phyloP scores from a whole-genome alignment of 2,329 filamentous ascomycete genomes.

The Colletotrichum paranaense region DNA sequence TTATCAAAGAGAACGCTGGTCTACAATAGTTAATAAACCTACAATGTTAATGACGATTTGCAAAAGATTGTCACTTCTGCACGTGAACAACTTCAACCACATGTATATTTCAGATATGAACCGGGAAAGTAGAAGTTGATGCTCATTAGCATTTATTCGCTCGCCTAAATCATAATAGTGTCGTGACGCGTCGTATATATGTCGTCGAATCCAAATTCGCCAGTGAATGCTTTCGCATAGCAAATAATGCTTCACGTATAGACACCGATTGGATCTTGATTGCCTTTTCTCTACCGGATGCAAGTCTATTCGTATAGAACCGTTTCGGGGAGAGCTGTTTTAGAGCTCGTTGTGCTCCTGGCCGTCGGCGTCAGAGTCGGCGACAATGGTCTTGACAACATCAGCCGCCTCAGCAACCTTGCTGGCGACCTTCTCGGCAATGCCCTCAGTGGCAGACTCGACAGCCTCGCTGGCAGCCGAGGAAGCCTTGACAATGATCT shows the following conservation, averaged over 20 bases:
- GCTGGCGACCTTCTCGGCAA: conserved; percentile 59
- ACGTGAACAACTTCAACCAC: no score
- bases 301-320: background rate
- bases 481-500: conserved; percentile 54
- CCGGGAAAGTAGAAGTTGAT: no score
- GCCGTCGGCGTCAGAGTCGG: conserved; percentile 62
- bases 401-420: conserved; percentile 61
- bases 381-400: conserved; percentile 62
- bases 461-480: conserved; percentile 44
- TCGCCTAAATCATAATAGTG: conserved; percentile 21
- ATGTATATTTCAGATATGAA: no score
- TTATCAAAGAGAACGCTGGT: no score
- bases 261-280: background rate
- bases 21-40: no score
- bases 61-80: no score
- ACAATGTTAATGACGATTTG: no score
- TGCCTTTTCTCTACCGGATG: conserved; percentile 2
- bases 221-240: conserved; percentile 7
- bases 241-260: background rate
- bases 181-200: conserved; percentile 22
- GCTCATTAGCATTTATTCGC: conserved; percentile 16
- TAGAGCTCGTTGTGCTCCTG: conserved; percentile 72
- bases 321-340: background rate
- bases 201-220: conserved; percentile 14
- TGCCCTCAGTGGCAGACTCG: conserved; percentile 49